Evolutionary conservation across 345 rosid species (phyloP).

Genomic region (Streptanthus diversifolius): DNA sequence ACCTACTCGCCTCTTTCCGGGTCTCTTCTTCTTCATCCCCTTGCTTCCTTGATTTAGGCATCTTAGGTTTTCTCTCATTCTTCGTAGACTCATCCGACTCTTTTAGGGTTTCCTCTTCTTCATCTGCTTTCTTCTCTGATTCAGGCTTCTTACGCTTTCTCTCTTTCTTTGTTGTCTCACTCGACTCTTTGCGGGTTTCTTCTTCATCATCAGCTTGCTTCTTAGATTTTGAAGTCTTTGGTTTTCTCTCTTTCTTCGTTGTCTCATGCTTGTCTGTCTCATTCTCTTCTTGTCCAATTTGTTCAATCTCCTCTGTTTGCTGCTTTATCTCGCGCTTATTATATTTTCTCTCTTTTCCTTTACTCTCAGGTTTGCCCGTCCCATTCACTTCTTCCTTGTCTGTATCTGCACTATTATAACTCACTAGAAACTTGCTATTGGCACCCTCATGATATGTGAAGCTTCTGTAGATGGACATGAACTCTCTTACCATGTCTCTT

Average conservation of each 20-base stretch:
- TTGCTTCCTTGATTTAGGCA: too few species aligned
- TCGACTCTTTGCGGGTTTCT: constrained; percentile 28
- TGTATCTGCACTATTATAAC: constrained; percentile 28
- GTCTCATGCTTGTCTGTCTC: constrained; percentile 15
- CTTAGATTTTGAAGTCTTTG: neutral
- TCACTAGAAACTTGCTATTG: constrained; percentile 34
- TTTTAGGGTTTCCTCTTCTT: constrained; percentile 3
- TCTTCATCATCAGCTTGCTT: constrained; percentile 13
- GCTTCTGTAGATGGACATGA: constrained; percentile 61
- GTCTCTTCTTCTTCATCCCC: too few species aligned
- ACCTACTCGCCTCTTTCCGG: neutral
- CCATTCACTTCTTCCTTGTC: constrained; percentile 32
- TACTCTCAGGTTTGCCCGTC: constrained; percentile 7
- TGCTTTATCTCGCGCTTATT: neutral
- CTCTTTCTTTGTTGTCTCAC: constrained; percentile 15
- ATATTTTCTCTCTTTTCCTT: neutral
- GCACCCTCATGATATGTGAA: constrained; percentile 46
- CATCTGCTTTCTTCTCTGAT: neutral
- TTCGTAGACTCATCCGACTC: constrained; percentile 1
- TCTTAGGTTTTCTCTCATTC: neutral
- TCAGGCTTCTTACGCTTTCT: constrained; percentile 2
- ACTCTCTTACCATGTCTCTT: constrained; percentile 45
- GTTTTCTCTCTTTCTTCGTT: constrained; percentile 6
- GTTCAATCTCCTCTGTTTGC: constrained; percentile 18
- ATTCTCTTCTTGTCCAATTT: constrained; percentile 23